These are phyloP conservation scores for Echeveria elegans DNA, from an alignment of 164 flowering plant genomes.

Conservation along the genomic window DNA sequence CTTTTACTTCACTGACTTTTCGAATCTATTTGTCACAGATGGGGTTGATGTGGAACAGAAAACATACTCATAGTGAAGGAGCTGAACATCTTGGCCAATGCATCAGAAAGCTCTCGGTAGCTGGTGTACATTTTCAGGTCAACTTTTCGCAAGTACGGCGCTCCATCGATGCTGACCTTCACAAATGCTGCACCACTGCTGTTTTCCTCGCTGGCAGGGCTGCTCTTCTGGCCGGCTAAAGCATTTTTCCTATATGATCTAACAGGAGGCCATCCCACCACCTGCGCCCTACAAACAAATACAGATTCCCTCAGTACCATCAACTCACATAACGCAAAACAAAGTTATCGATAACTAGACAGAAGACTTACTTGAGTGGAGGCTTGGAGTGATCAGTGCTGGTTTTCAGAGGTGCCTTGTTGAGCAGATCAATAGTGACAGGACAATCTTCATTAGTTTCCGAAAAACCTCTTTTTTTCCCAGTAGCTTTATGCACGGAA, in stretches of 20 bases:
- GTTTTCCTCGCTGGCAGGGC: background rate
- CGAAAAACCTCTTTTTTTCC: background rate
- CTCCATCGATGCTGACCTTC: constrained; percentile 9
- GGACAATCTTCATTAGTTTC: background rate
- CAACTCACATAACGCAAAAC: background rate
- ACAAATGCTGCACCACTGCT: constrained; percentile 7
- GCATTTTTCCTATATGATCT: constrained; percentile 4
- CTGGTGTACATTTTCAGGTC: constrained; percentile 7
- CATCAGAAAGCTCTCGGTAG: constrained; percentile 8
- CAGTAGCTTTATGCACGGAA: background rate
- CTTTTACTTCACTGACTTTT: background rate
- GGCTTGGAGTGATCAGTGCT: too few species aligned
- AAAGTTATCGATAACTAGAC: background rate
- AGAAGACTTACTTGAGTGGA: too few species aligned
- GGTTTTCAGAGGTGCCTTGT: background rate
- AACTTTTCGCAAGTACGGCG: constrained; percentile 6
- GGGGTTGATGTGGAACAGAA: background rate
- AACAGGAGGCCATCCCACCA: constrained; percentile 10
- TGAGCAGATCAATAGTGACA: constrained; percentile 3
- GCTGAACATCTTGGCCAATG: constrained; percentile 9
- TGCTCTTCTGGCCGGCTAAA: background rate
- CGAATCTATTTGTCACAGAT: background rate
- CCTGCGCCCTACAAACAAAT: constrained; percentile 4
- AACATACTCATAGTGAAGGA: constrained; percentile 9
- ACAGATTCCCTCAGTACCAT: background rate